These are phyloP conservation scores for Ceratocystis cubensis DNA, from an alignment of 2,329 filamentous ascomycete species.

Conservation along the genomic window DNA sequence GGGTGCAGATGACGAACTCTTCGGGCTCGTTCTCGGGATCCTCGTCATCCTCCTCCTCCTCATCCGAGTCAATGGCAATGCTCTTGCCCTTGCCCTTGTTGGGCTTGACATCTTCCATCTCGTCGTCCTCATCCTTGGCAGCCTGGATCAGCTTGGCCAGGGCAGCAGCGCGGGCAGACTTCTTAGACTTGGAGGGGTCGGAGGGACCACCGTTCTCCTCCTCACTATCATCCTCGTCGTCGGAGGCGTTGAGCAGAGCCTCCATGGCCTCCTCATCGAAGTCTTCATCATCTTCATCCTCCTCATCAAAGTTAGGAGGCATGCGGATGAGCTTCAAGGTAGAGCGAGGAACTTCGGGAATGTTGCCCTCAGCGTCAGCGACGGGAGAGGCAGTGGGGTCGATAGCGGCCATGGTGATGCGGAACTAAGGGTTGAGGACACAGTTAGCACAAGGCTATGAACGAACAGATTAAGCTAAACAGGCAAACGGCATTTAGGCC, in stretches of 20 bases:
- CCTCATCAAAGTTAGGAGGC: constrained; percentile 44
- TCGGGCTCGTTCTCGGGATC: constrained; percentile 57
- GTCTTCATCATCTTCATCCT: constrained; percentile 44
- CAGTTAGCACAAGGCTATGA: constrained; percentile 25
- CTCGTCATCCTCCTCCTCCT: constrained; percentile 43
- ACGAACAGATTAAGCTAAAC: not conserved
- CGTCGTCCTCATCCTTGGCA: constrained; percentile 45
- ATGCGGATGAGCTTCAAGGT: constrained; percentile 85
- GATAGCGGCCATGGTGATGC: constrained; percentile 96
- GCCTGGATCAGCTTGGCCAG: constrained; percentile 56
- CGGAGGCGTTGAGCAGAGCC: constrained; percentile 42
- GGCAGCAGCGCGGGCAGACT: constrained; percentile 51
- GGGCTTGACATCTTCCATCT: constrained; percentile 52
- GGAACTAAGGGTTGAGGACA: constrained; percentile 49
- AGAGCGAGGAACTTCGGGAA: constrained; percentile 55
- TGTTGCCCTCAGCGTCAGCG: constrained; percentile 49
- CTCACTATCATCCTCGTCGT: constrained; percentile 44
- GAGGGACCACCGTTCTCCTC: constrained; percentile 81
- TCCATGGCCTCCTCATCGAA: constrained; percentile 55
- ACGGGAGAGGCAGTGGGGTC: constrained; percentile 71
- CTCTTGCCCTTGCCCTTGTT: constrained; percentile 67
- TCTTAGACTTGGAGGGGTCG: constrained; percentile 79
- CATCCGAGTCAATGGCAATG: constrained; percentile 49
- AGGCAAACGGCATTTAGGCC: not conserved
- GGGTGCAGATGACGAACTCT: constrained; percentile 88